These are phyloP conservation scores for Entoloma clypeatum DNA, from an alignment of 1,284 basidiomycete genomes.

Conservation along the genomic window DNA sequence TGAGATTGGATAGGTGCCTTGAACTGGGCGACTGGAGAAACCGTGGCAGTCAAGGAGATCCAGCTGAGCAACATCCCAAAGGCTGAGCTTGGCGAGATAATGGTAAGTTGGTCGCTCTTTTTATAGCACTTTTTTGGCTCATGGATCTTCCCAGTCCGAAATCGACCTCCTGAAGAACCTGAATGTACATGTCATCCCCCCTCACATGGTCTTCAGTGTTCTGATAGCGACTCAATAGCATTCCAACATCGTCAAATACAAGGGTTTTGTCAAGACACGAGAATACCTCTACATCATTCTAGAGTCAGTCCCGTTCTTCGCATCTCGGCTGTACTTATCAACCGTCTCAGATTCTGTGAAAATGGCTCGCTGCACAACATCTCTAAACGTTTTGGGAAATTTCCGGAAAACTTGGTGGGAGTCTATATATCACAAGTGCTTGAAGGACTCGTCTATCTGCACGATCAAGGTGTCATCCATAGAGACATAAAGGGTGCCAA, in stretches of 20 bases:
- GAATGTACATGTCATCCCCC: slow-evolving; percentile 53
- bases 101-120: slow-evolving; percentile 54
- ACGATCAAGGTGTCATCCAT: slow-evolving; percentile 97
- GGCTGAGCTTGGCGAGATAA: slow-evolving; percentile 91
- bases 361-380: slow-evolving; percentile 96
- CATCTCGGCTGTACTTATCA: slow-evolving; percentile 4
- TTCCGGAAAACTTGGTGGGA: slow-evolving; percentile 93
- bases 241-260: slow-evolving; percentile 98
- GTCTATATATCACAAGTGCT: slow-evolving; percentile 95
- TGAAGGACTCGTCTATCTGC: slow-evolving; percentile 90
- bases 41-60: slow-evolving; percentile 94
- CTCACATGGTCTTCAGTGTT: background rate
- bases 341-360: slow-evolving; percentile 83
- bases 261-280: slow-evolving; percentile 93
- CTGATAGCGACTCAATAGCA: slow-evolving; percentile 43
- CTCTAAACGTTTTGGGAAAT: slow-evolving; percentile 96
- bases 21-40: slow-evolving; percentile 96
- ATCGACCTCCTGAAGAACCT: slow-evolving; percentile 97
- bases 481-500: slow-evolving; percentile 99
- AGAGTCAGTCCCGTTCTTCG: slow-evolving; percentile 51
- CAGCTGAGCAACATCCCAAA: slow-evolving; percentile 91
- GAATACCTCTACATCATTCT: slow-evolving; percentile 96
- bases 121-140: slow-evolving; percentile 10
- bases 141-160: slow-evolving; percentile 91
- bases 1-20: slow-evolving; percentile 62